Evolutionary conservation across 1,284 basidiomycete genomes (phyloP).

Genomic region (Stygiomarasmius scandens): DNA sequence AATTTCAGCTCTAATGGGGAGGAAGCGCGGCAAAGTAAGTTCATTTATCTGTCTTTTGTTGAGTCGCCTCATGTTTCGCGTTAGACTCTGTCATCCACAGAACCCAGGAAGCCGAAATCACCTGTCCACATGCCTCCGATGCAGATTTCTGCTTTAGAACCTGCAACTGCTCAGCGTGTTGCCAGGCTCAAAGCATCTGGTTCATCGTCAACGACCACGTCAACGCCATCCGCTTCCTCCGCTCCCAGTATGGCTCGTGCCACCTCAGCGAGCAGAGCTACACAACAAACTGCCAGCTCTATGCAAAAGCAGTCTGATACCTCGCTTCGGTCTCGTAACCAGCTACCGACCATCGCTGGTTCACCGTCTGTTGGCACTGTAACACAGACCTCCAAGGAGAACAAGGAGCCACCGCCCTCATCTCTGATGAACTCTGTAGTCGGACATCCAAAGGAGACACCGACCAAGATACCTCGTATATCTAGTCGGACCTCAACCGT

Average conservation of each 20-base stretch:
- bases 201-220: constrained; percentile 46
- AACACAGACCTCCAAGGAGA: constrained; percentile 52
- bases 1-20: constrained; percentile 85
- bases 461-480: constrained; percentile 94
- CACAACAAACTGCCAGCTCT: constrained; percentile 76
- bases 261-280: constrained; percentile 62
- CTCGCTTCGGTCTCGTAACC: constrained; percentile 73
- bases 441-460: constrained; percentile 74
- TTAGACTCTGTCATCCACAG: constrained; percentile 88
- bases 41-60: constrained; percentile 18
- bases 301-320: constrained; percentile 81
- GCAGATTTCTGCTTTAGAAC: constrained; percentile 83
- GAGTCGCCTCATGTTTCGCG: too few species aligned
- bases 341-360: constrained; percentile 86
- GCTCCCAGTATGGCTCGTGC: constrained; percentile 37
- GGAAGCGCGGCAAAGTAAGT: constrained; percentile 89
- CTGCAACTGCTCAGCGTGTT: constrained; percentile 77
- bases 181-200: constrained; percentile 68
- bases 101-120: constrained; percentile 69
- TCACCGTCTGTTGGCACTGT: constrained; percentile 81
- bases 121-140: constrained; percentile 80
- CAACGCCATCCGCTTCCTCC: constrained; percentile 41
- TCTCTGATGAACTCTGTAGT: constrained; percentile 52
- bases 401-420: constrained; percentile 57
- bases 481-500: constrained; percentile 75